Evolutionary conservation across 2,329 filamentous ascomycete genomes (phyloP).

Genomic region (Cryphonectria naterciae): DNA sequence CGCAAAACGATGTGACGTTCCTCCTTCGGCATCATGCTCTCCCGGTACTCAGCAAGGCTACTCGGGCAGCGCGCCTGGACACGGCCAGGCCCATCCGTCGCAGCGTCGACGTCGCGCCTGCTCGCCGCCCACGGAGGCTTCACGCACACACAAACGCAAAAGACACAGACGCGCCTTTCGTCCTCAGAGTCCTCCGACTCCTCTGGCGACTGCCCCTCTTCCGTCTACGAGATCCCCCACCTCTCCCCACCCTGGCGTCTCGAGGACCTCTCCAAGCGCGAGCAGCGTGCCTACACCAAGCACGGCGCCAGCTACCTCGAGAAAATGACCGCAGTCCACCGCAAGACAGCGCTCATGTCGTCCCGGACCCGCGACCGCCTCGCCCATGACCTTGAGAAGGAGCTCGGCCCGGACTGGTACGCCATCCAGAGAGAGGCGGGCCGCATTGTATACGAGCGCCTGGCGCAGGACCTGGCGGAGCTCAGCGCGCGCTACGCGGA

Average conservation of each 20-base stretch:
- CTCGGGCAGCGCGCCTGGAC: not conserved
- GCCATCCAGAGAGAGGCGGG: not conserved
- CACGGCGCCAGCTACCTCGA: not conserved
- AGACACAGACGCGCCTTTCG: not conserved
- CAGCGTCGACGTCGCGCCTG: not conserved
- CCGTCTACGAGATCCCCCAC: not conserved
- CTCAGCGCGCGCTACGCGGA: not conserved
- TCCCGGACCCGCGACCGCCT: not conserved
- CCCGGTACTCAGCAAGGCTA: not conserved
- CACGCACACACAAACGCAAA: not conserved
- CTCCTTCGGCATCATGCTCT: not conserved
- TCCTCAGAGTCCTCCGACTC: not conserved
- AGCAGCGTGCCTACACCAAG: not conserved
- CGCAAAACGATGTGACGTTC: not conserved
- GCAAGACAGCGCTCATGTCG: not conserved
- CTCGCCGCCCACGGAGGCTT: not conserved
- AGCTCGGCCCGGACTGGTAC: slow-evolving; percentile 9
- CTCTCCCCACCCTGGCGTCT: slow-evolving; percentile 8
- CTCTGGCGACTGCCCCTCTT: too few relatives aligned
- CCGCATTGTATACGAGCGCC: not conserved
- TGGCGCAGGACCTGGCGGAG: not conserved
- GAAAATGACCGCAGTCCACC: not conserved
- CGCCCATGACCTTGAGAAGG: not conserved
- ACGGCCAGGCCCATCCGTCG: not conserved
- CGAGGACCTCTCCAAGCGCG: not conserved